phyloP scores from a whole-genome alignment of 2,329 filamentous ascomycete species.

The Phyllosticta citrichinensis region DNA sequence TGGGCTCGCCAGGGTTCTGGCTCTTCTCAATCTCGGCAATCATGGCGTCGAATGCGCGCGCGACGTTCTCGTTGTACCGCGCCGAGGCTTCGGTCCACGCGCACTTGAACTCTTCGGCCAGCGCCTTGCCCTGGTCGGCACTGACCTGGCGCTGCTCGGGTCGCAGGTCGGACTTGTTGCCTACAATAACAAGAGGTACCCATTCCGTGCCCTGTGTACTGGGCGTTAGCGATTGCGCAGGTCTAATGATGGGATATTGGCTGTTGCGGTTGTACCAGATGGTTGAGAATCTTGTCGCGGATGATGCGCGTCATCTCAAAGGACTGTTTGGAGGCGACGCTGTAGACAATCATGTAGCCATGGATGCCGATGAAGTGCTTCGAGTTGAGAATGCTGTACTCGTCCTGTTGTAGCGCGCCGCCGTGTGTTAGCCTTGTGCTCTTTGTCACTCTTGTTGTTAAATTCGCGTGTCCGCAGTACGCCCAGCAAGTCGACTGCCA shows the following conservation, averaged over 20 bases:
- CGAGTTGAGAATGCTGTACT: slow-evolving; percentile 96
- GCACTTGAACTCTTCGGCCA: slow-evolving; percentile 81
- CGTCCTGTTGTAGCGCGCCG: slow-evolving; percentile 53
- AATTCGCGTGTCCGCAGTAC: background rate
- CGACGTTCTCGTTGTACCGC: slow-evolving; percentile 87
- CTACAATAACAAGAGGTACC: slow-evolving; percentile 88
- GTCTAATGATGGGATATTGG: slow-evolving; percentile 1
- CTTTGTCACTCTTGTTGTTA: background rate
- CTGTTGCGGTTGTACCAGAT: slow-evolving; percentile 54
- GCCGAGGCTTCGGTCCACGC: slow-evolving; percentile 93
- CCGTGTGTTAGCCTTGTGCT: slow-evolving; percentile 16
- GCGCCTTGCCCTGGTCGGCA: slow-evolving; percentile 70
- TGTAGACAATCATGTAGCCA: slow-evolving; percentile 97
- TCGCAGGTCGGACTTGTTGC: slow-evolving; percentile 91
- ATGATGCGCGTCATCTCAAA: slow-evolving; percentile 98
- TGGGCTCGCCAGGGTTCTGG: slow-evolving; percentile 77
- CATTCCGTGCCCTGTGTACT: slow-evolving; percentile 67
- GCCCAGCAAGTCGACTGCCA: background rate
- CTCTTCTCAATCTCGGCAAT: slow-evolving; percentile 92
- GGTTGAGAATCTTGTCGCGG: slow-evolving; percentile 92
- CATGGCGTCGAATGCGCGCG: slow-evolving; percentile 85
- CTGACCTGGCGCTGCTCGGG: slow-evolving; percentile 89
- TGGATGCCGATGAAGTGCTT: slow-evolving; percentile 99
- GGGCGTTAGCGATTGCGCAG: slow-evolving; percentile 4
- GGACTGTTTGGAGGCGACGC: slow-evolving; percentile 84